Base-by-base conservation (phyloP, 768 basidiomycete genomes). In the Calocybe indica region DNA sequence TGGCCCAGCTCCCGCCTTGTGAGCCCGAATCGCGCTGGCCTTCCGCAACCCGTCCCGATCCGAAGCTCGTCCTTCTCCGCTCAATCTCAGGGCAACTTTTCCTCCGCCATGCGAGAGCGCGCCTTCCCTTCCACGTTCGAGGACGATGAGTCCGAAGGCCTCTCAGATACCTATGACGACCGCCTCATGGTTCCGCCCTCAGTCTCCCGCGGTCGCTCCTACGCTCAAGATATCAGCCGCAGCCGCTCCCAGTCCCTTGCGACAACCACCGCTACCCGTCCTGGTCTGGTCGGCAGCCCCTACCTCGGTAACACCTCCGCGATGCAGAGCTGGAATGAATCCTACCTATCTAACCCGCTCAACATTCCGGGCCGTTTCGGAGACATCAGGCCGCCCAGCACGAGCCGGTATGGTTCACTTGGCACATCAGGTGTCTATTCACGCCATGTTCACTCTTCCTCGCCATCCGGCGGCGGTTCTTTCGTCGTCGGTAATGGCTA, bases 161-260 rank as follows among this genome's bases (percentile, higher is more conserved):
- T 80, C 15, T 78, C 76, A 42, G 83, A 86, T 58, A 75, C 74
- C 39, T 82, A 82, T 56, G 36, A 37, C 31, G 83, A 85, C 49
- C 78, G 83, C 32, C 71, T 66, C 39, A 79, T 67, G 54, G 60
- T 76, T 5, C 70, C 68, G 30, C 64, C 77, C 4, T 72, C 75
- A 12, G 60, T 75, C 29, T 59, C 66, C 34, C 71, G 83, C 32
- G 82, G 83, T 5, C 77, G 84, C n/a, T 67, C 74, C 9, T 83
- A 79, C 56, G 74, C 73, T 3, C 68, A 74, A 43, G 87, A 88
- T 60, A 68, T 76, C 50, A 82, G 77, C 47, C 78, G 88, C 46
- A 88, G 86, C 63, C 73, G 88, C 30, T 88, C 85, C 2, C 88
- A 90, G 55, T 85, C 83, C 0, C 74, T 90, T 47, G 87, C 85